Conservation (phyloP, 1,139 yeast genomes). For the Lodderomyces elongisporus region DNA sequence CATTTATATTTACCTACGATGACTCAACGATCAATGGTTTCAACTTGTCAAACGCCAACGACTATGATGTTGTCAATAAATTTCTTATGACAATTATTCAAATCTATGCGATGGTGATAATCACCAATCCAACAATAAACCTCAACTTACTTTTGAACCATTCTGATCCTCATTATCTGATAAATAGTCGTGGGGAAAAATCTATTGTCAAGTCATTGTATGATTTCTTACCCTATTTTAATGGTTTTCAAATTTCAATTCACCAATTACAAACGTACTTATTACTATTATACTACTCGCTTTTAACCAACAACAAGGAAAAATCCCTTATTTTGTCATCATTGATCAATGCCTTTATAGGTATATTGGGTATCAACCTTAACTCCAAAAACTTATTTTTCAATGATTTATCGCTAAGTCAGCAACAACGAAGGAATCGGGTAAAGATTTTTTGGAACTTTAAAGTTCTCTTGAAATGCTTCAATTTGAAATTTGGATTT, state of each 20-base stretch:
- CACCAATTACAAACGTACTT: conserved; percentile 40
- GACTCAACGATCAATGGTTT: conserved; percentile 48
- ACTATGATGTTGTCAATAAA: conserved; percentile 47
- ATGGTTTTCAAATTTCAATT: conserved; percentile 40
- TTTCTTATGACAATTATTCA: conserved; percentile 44
- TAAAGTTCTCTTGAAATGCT: conserved; percentile 47
- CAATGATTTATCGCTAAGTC: conserved; percentile 37
- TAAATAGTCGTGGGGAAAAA: conserved; percentile 12
- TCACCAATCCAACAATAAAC: conserved; percentile 44
- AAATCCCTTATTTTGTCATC: conserved; percentile 41
- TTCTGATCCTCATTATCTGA: conserved; percentile 30
- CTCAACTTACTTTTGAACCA: conserved; percentile 39
- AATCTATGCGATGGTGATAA: conserved; percentile 44
- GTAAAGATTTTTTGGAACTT: conserved; percentile 61
- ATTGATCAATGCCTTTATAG: conserved; percentile 42
- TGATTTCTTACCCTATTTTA: conserved; percentile 44
- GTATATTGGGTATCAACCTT: conserved; percentile 43
- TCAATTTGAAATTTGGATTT: conserved; percentile 47
- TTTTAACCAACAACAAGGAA: conserved; percentile 44
- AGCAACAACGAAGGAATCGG: conserved; percentile 43
- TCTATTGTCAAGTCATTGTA: conserved; percentile 34
- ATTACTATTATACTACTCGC: conserved; percentile 39
- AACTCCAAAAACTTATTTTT: conserved; percentile 43
- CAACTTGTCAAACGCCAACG: conserved; percentile 44
- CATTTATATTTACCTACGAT: conserved; percentile 46